Evolutionary conservation across 331 rosid species (phyloP).

Genomic region (Malus hybrid): DNA sequence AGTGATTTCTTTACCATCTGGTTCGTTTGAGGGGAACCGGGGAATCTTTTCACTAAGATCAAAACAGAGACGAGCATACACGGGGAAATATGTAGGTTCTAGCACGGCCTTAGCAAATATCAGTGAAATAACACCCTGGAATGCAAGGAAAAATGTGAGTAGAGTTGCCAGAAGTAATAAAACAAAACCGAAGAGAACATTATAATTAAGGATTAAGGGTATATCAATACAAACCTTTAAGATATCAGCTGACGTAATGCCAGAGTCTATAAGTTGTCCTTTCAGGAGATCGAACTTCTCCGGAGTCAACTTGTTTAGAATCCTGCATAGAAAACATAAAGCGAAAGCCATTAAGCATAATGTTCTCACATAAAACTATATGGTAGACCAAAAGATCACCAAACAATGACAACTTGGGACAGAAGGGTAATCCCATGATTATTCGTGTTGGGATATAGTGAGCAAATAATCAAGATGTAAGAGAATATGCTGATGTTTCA

Average conservation of each 20-base stretch:
- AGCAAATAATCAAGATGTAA: not conserved
- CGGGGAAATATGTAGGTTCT: slow-evolving; percentile 96
- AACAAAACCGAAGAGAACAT: not conserved
- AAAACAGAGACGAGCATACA: slow-evolving; percentile 81
- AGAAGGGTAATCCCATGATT: not conserved
- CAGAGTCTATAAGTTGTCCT: slow-evolving; percentile 89
- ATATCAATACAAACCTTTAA: slow-evolving; percentile 40
- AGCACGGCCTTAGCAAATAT: slow-evolving; percentile 97
- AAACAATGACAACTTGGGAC: not conserved
- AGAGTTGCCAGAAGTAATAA: slow-evolving; percentile 7
- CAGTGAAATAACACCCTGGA: slow-evolving; percentile 88
- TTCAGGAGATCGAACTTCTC: slow-evolving; percentile 95
- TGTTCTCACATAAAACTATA: not conserved
- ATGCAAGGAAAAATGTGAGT: slow-evolving; percentile 11
- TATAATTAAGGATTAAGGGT: not conserved
- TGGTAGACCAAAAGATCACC: not conserved
- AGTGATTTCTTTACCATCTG: slow-evolving; percentile 79
- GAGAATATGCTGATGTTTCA: not conserved
- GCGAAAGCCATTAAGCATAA: not conserved
- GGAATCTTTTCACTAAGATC: slow-evolving; percentile 87
- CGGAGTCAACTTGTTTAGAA: slow-evolving; percentile 94
- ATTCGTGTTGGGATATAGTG: not conserved
- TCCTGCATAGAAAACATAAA: slow-evolving; percentile 39
- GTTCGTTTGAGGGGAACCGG: slow-evolving; percentile 80
- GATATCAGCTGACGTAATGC: slow-evolving; percentile 93